Evolutionary conservation across 2,329 filamentous ascomycete genomes (phyloP).

Genomic region (Aspergillus brunneoviolaceus): DNA sequence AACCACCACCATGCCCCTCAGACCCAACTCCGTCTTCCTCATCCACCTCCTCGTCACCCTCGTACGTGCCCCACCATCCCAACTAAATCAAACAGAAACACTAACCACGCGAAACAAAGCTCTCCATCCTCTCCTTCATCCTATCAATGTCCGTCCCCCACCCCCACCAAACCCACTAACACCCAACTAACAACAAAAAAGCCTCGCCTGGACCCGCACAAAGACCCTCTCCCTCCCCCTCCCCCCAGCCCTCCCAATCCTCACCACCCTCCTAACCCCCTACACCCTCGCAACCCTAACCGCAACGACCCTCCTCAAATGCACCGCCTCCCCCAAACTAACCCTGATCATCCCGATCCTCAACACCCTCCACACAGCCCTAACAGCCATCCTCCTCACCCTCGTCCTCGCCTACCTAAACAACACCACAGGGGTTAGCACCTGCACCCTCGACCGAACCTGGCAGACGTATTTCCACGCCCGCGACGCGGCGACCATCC

Average conservation of each 20-base stretch:
- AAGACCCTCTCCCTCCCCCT: conserved; percentile 18
- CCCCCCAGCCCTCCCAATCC: conserved; percentile 26
- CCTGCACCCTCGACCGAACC: conserved; percentile 31
- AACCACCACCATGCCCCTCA: background rate
- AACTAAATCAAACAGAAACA: too few relatives aligned
- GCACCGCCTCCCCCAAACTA: background rate
- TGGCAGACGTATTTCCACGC: conserved; percentile 33
- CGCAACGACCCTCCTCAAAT: conserved; percentile 5
- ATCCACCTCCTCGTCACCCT: background rate
- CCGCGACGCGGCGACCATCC: conserved; percentile 32
- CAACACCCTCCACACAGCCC: conserved; percentile 25
- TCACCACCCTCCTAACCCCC: conserved; percentile 23
- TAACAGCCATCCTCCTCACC: conserved; percentile 31
- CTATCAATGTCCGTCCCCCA: conserved; percentile 4
- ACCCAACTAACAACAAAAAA: conserved; percentile 4
- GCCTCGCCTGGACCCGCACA: conserved; percentile 30
- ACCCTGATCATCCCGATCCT: conserved; percentile 4
- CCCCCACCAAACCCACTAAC: background rate
- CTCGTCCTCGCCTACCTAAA: conserved; percentile 30
- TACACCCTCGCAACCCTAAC: conserved; percentile 11
- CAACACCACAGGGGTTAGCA: conserved; percentile 21
- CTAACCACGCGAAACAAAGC: background rate
- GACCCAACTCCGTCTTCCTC: background rate
- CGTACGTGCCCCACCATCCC: background rate
- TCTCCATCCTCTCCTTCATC: background rate